Conservation (phyloP, 2,329 filamentous ascomycete species). For the Septoria petroselini region DNA sequence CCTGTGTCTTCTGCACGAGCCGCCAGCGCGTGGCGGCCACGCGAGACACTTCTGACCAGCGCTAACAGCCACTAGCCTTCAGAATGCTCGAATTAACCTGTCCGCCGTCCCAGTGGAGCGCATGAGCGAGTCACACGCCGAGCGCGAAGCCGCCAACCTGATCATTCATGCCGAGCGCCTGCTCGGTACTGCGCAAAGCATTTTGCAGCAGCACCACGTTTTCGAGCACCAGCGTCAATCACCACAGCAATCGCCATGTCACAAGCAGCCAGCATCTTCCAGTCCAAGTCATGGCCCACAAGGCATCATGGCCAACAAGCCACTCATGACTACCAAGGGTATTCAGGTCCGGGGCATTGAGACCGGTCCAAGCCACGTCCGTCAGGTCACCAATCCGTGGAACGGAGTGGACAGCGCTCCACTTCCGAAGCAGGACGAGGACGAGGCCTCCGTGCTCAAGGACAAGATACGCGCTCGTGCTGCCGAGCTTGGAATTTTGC, state of each 20-base stretch:
- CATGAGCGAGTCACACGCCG: constrained; percentile 6
- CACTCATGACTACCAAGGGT: neutral
- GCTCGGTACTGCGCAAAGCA: constrained; percentile 7
- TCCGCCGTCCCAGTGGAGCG: constrained; percentile 3
- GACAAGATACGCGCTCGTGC: constrained; percentile 9
- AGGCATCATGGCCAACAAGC: neutral
- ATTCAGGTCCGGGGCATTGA: neutral
- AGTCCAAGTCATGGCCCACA: neutral
- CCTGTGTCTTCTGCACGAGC: neutral
- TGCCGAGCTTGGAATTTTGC: constrained; percentile 21
- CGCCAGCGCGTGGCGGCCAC: neutral
- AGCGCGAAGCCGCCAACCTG: constrained; percentile 9
- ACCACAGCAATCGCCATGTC: neutral
- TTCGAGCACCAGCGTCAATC: neutral
- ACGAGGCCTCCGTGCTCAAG: constrained; percentile 9
- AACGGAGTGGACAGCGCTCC: neutral
- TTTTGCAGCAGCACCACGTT: constrained; percentile 10
- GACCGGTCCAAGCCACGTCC: neutral
- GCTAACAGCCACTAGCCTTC: constrained; percentile 3
- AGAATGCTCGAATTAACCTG: constrained; percentile 8
- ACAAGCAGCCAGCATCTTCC: neutral
- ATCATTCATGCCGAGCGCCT: constrained; percentile 13
- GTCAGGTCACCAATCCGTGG: constrained; percentile 7
- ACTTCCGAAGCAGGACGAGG: constrained; percentile 2
- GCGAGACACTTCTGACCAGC: no score